Percentiles rank a stretch among this genome's conserved stretches.
Conservation (phyloP, 495 filamentous ascomycete genomes). For the Endocarpon pusillum region DNA sequence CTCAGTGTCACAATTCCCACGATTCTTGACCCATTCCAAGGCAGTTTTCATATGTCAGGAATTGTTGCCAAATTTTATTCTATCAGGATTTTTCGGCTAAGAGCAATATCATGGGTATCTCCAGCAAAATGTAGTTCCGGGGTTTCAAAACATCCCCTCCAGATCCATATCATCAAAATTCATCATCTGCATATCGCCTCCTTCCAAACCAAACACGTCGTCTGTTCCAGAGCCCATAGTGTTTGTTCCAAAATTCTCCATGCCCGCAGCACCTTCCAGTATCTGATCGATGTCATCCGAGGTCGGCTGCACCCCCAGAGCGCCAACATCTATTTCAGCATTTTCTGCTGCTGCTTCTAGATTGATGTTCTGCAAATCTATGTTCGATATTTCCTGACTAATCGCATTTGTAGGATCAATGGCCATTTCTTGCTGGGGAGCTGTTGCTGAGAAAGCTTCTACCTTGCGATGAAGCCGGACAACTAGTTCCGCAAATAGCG, state of each 20-base stretch:
- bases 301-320: not conserved
- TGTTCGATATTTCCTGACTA: constrained; percentile 27
- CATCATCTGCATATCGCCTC: constrained; percentile 18
- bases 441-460: constrained; percentile 35
- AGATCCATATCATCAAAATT: constrained; percentile 33
- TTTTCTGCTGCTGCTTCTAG: constrained; percentile 2
- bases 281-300: not conserved
- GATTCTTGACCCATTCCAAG: too few relatives aligned
- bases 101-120: too few relatives aligned
- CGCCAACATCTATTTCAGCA: constrained; percentile 10
- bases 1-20: too few relatives aligned
- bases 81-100: too few relatives aligned
- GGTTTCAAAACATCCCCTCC: constrained; percentile 28
- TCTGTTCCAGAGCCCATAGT: too few relatives aligned
- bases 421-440: constrained; percentile 24
- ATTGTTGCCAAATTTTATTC: too few relatives aligned
- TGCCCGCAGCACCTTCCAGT: not conserved
- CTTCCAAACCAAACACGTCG: too few relatives aligned
- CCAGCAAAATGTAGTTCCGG: too few relatives aligned
- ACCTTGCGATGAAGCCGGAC: constrained; percentile 62
- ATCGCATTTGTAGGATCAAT: constrained; percentile 19
- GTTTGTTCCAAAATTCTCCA: too few relatives aligned
- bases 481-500: constrained; percentile 45
- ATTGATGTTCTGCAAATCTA: constrained; percentile 17
- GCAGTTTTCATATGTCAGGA: too few relatives aligned